These are phyloP conservation scores for Pichia thaimueangensis DNA, from an alignment of 805 yeast species.

Conservation along the genomic window DNA sequence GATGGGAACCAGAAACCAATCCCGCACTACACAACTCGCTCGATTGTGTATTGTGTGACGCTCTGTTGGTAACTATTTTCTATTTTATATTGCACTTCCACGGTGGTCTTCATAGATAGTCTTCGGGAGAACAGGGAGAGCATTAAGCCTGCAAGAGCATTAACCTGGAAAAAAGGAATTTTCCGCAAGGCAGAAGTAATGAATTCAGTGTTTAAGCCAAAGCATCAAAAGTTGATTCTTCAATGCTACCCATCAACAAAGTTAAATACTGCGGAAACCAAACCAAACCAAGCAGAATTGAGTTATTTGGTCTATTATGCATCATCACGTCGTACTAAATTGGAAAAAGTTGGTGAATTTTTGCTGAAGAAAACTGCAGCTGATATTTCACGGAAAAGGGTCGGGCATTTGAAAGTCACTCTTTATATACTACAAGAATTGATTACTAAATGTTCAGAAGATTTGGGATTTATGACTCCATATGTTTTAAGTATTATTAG, in stretches of 20 bases:
- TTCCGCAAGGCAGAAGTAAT: too few relatives aligned
- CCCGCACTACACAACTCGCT: too few relatives aligned
- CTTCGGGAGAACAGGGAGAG: too few relatives aligned
- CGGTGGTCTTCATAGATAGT: too few relatives aligned
- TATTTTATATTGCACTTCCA: too few relatives aligned
- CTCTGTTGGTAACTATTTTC: too few relatives aligned
- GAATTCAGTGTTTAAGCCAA: conserved; percentile 38
- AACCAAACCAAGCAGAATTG: conserved; percentile 88
- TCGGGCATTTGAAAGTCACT: conserved; percentile 83
- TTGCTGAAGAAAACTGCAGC: conserved; percentile 52
- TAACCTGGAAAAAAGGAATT: too few relatives aligned
- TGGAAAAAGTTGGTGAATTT: conserved; percentile 77
- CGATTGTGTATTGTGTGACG: too few relatives aligned
- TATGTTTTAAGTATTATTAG: conserved; percentile 57
- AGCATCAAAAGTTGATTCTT: conserved; percentile 82
- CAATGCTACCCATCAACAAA: conserved; percentile 93
- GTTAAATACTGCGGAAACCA: conserved; percentile 53
- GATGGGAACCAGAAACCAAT: too few relatives aligned
- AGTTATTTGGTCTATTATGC: conserved; percentile 86
- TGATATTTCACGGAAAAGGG: conserved; percentile 55
- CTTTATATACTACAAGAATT: conserved; percentile 62
- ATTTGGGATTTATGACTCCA: conserved; percentile 74
- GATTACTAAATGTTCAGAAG: conserved; percentile 71
- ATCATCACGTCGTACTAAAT: conserved; percentile 78
- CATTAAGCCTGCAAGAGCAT: too few relatives aligned